Evolutionary conservation across 306 rosid species (phyloP).

Genomic region (Comarum palustre): DNA sequence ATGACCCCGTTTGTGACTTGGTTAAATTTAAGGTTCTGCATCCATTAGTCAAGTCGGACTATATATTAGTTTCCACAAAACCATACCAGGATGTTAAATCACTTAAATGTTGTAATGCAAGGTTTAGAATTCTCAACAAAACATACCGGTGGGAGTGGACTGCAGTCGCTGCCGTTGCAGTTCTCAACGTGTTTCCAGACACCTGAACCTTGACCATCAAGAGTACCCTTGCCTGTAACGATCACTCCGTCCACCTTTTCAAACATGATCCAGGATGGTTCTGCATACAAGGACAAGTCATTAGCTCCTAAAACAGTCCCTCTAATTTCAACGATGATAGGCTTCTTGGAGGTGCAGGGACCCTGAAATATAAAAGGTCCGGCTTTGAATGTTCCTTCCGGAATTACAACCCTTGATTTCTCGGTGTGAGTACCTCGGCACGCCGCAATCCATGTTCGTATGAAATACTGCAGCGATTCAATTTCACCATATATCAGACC

Average conservation of each 20-base stretch:
- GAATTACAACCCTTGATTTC: constrained; percentile 45
- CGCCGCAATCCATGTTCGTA: constrained; percentile 55
- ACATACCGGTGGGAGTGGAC: constrained; percentile 61
- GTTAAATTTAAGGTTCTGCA: constrained; percentile 36
- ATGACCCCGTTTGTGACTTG: constrained; percentile 29
- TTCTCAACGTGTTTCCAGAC: constrained; percentile 44
- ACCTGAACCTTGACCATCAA: constrained; percentile 60
- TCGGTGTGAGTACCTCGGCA: constrained; percentile 35
- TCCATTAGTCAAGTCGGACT: background rate
- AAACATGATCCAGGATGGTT: constrained; percentile 54
- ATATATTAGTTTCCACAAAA: background rate
- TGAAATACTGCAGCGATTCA: constrained; percentile 49
- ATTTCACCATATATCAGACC: background rate
- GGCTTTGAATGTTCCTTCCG: constrained; percentile 46
- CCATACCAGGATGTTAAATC: background rate
- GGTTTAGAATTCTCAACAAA: background rate
- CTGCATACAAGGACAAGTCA: constrained; percentile 40
- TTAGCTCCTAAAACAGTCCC: constrained; percentile 52
- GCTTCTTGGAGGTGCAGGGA: constrained; percentile 47
- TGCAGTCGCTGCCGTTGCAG: constrained; percentile 38
- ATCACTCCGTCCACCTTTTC: constrained; percentile 44
- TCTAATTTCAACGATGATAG: constrained; percentile 50
- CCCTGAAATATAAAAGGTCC: constrained; percentile 54
- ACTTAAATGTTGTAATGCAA: background rate
- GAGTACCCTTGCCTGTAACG: constrained; percentile 57